Percentiles rank a stretch among this genome's conserved stretches.
Evolutionary conservation across 2,329 filamentous ascomycete genomes (phyloP).

Genomic region (Graphilbum fragrans): DNA sequence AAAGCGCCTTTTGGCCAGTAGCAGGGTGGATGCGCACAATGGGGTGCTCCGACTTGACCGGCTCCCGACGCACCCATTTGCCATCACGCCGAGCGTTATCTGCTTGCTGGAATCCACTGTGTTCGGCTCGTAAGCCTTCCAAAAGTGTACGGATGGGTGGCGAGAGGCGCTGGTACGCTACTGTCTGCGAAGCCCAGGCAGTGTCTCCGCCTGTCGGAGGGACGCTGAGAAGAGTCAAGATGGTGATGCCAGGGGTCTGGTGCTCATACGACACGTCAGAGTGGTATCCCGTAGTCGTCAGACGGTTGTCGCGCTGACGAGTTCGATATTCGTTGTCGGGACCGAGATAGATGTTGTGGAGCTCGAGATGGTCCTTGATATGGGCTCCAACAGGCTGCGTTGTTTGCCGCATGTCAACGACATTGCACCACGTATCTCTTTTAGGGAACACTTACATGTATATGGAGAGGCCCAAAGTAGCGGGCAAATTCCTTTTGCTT

Average conservation of each 20-base stretch:
- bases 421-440: neutral
- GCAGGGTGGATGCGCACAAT: constrained; percentile 68
- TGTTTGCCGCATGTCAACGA: too few species aligned
- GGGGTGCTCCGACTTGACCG: constrained; percentile 62
- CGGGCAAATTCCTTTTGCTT: constrained; percentile 24
- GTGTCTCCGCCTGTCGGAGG: constrained; percentile 25
- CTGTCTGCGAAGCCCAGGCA: constrained; percentile 23
- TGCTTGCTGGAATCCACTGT: constrained; percentile 24
- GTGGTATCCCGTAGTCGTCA: constrained; percentile 26
- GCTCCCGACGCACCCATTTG: constrained; percentile 16
- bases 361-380: constrained; percentile 27
- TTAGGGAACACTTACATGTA: constrained; percentile 13
- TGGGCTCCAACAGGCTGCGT: constrained; percentile 27
- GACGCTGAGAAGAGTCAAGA: constrained; percentile 24
- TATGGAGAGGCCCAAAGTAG: constrained; percentile 26
- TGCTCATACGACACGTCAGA: constrained; percentile 30
- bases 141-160: constrained; percentile 22
- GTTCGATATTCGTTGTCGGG: constrained; percentile 29
- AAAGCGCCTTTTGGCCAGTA: constrained; percentile 75
- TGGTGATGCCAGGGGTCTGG: constrained; percentile 27
- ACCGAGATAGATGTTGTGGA: constrained; percentile 34
- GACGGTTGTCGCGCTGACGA: constrained; percentile 19
- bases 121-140: constrained; percentile 24
- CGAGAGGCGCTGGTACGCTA: constrained; percentile 23
- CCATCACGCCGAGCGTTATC: constrained; percentile 21